These are phyloP conservation scores for Verticillium longisporum DNA, from an alignment of 2,329 filamentous ascomycete species.

Conservation along the genomic window DNA sequence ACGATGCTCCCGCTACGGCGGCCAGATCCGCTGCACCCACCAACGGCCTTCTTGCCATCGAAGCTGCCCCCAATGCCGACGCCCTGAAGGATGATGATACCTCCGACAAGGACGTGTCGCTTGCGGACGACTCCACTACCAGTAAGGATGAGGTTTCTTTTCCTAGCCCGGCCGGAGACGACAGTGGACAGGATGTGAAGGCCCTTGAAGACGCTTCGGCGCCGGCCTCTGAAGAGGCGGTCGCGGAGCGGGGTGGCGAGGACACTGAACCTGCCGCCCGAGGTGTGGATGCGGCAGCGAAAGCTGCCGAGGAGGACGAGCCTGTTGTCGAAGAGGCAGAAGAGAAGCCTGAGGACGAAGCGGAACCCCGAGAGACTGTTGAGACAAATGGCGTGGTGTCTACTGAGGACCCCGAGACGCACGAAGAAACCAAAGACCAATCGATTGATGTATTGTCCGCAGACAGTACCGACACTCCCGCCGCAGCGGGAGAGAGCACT, in stretches of 20 bases:
- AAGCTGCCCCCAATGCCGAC: background rate
- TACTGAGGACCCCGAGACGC: background rate
- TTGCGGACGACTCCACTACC: background rate
- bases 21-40: background rate
- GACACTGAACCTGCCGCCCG: background rate
- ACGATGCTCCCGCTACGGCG: background rate
- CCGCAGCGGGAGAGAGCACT: background rate
- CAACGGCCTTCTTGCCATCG: background rate
- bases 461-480: background rate
- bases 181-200: conserved; percentile 1
- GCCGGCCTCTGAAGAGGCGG: conserved; percentile 1
- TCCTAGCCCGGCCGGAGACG: background rate
- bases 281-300: background rate
- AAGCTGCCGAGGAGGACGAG: background rate
- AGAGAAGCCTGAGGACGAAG: background rate
- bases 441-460: background rate
- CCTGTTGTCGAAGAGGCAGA: background rate
- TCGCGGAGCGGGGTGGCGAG: background rate
- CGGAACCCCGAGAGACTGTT: background rate
- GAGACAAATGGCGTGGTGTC: conserved; percentile 7
- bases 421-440: background rate
- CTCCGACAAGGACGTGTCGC: background rate
- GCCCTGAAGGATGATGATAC: background rate
- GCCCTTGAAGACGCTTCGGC: conserved; percentile 1
- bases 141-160: conserved; percentile 2